phyloP scores from a whole-genome alignment of 805 yeast species.

The Candida orba region DNA sequence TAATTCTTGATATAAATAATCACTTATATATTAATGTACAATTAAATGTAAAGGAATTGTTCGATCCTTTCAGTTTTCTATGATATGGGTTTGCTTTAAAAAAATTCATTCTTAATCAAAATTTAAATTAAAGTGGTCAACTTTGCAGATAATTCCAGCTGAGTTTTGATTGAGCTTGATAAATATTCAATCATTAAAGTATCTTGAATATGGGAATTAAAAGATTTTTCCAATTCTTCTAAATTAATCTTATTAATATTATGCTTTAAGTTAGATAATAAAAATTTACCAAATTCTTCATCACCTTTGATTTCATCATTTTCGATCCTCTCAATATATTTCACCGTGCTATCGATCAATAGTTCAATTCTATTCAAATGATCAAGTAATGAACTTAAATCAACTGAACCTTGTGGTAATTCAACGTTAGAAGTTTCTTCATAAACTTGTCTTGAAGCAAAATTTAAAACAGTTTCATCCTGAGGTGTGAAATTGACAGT shows the following conservation, averaged over 20 bases:
- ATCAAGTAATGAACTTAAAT: constrained; percentile 37
- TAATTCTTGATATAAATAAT: neutral
- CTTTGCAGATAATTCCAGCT: constrained; percentile 71
- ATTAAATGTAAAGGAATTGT: too few relatives aligned
- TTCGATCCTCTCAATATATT: constrained; percentile 38
- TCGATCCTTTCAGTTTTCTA: too few relatives aligned
- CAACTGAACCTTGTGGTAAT: constrained; percentile 29
- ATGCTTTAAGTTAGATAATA: constrained; percentile 49
- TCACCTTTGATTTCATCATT: constrained; percentile 40
- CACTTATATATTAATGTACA: neutral
- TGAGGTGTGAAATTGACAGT: constrained; percentile 47
- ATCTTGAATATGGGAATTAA: constrained; percentile 72
- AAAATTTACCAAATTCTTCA: constrained; percentile 56
- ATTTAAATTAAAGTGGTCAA: constrained; percentile 48
- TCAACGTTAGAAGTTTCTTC: constrained; percentile 20
- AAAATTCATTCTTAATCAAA: constrained; percentile 16
- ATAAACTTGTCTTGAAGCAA: constrained; percentile 33
- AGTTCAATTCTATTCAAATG: constrained; percentile 40
- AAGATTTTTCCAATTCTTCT: constrained; percentile 48
- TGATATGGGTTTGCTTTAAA: neutral
- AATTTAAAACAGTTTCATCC: constrained; percentile 53
- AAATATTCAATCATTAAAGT: constrained; percentile 74
- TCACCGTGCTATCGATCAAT: constrained; percentile 42
- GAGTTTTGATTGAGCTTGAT: constrained; percentile 79
- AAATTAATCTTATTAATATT: constrained; percentile 38